Base-by-base conservation (phyloP, 2,329 filamentous ascomycete species). In the Xylariales sp. region DNA sequence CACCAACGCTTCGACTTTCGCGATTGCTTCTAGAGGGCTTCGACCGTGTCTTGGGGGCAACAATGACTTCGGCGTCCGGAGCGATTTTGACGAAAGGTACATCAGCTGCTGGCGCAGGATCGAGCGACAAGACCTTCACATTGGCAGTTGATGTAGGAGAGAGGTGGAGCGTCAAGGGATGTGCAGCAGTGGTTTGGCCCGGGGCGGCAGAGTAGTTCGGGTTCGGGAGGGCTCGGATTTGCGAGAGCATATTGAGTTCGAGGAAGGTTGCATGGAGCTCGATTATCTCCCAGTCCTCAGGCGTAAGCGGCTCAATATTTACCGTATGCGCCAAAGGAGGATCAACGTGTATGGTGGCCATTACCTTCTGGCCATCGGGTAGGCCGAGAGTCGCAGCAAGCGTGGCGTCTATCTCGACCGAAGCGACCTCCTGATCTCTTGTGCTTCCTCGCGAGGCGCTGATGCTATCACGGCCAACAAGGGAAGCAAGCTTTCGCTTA, bases 281-380 rank as follows among this genome's bases (percentile, higher is more conserved):
- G 52, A 98, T 97, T 53, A 97, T 95, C 64, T 98, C 93, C 93
- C 93, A 98, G 59, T 98, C 93, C 41, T 94, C 88, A 2, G 91
- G 81, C 0, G 93, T 97, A 53, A 97, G 66, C 23, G 93, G 93
- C 60, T 98, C 94, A 51, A 98, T 97, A 57, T 96, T 89, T 61
- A 98, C 85, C 2, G 90, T 97, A 61, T 96, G 88, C 33, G 89
- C 88, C 47, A 93, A 67, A 3, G 90, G 89, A 33, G 91, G 91
- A 57, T 98, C 89, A 46, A 96, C 67, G 61, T 98, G 93, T 46
- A 98, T 73, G 24, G 66, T 73, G 32, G 68, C 69, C 47, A 70
- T 72, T 55, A 91, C 78, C 66, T 87, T 94, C 57, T 90, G 85
- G 34, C 88, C 89, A 47, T 95, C 88, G 37, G 68, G 70, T 36